Evolutionary conservation across 495 filamentous ascomycete genomes (phyloP).

Genomic region (Lophiostoma macrostomum): DNA sequence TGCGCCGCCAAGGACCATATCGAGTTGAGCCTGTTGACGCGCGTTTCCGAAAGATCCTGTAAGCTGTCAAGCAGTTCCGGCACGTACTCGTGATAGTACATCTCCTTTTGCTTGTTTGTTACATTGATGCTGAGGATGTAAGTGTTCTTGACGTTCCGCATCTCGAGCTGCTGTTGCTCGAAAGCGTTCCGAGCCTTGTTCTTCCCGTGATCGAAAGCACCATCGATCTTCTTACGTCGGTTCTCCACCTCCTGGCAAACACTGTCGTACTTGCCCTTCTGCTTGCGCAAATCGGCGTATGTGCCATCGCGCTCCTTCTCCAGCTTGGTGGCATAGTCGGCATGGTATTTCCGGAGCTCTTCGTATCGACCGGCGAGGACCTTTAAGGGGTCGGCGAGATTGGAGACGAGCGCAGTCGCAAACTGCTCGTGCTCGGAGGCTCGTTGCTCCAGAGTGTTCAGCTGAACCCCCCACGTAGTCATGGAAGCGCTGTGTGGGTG

Average conservation of each 20-base stretch:
- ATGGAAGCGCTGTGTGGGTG: conserved; percentile 72
- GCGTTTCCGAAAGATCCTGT: conserved; percentile 89
- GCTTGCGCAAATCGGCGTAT: conserved; percentile 83
- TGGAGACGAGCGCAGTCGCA: conserved; percentile 66
- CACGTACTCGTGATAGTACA: conserved; percentile 94
- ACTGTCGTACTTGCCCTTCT: conserved; percentile 88
- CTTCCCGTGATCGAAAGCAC: conserved; percentile 78
- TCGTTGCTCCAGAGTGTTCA: conserved; percentile 80
- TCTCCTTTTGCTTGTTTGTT: conserved; percentile 93
- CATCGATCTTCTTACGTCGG: conserved; percentile 89
- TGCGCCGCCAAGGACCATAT: conserved; percentile 77
- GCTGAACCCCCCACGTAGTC: conserved; percentile 93
- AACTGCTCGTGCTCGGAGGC: conserved; percentile 87
- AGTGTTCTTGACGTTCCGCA: conserved; percentile 97
- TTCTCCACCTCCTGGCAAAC: conserved; percentile 94
- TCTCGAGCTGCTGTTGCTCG: conserved; percentile 84
- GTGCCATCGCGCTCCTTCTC: conserved; percentile 82
- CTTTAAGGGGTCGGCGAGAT: conserved; percentile 83
- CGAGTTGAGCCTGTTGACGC: conserved; percentile 74
- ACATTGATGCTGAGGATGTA: conserved; percentile 94
- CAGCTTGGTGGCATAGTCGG: conserved; percentile 81
- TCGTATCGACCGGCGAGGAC: conserved; percentile 70
- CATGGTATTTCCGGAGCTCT: conserved; percentile 87
- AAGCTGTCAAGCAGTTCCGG: conserved; percentile 85
- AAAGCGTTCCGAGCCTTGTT: conserved; percentile 83